A percentile compares a stretch with the other conserved stretches of the same genome.
phyloP scores from a whole-genome alignment of 2,329 filamentous ascomycete species.

The Botryotinia calthae region DNA sequence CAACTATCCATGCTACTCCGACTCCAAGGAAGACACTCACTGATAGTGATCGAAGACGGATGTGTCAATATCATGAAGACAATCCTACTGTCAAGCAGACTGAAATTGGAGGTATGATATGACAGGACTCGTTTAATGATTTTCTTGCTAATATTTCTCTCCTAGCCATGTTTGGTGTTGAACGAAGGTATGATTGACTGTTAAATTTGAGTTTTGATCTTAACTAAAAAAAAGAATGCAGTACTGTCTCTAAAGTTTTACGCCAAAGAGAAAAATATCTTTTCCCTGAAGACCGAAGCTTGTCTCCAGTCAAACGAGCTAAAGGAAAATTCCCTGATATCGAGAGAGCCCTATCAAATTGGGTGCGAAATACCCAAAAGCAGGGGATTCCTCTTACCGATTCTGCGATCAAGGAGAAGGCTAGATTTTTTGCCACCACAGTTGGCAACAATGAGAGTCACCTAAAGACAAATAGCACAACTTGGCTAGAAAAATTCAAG shows the following conservation, averaged over 20 bases:
- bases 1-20: slow-evolving; percentile 52
- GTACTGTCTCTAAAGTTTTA: slow-evolving; percentile 97
- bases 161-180: slow-evolving; percentile 84
- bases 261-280: slow-evolving; percentile 94
- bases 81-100: slow-evolving; percentile 91
- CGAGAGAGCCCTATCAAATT: slow-evolving; percentile 84
- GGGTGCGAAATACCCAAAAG: slow-evolving; percentile 77
- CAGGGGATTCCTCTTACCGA: slow-evolving; percentile 73
- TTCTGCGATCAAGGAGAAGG: slow-evolving; percentile 81
- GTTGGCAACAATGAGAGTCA: slow-evolving; percentile 70
- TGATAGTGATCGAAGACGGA: slow-evolving; percentile 82
- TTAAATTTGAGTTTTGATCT: not conserved
- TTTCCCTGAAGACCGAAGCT: slow-evolving; percentile 72
- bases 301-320: slow-evolving; percentile 74
- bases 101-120: slow-evolving; percentile 77
- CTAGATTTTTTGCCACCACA: slow-evolving; percentile 73
- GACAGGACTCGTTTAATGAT: not conserved
- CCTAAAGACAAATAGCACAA: slow-evolving; percentile 66
- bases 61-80: slow-evolving; percentile 92
- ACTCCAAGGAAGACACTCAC: slow-evolving; percentile 85
- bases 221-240: slow-evolving; percentile 41
- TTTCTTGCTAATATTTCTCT: not conserved
- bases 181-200: slow-evolving; percentile 73
- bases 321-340: slow-evolving; percentile 90
- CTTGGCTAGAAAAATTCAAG: slow-evolving; percentile 95